A percentile compares a stretch with the other conserved stretches of the same genome.
Conservation (phyloP, 352 stramenopile genomes). For the Globisporangium alternatum region DNA sequence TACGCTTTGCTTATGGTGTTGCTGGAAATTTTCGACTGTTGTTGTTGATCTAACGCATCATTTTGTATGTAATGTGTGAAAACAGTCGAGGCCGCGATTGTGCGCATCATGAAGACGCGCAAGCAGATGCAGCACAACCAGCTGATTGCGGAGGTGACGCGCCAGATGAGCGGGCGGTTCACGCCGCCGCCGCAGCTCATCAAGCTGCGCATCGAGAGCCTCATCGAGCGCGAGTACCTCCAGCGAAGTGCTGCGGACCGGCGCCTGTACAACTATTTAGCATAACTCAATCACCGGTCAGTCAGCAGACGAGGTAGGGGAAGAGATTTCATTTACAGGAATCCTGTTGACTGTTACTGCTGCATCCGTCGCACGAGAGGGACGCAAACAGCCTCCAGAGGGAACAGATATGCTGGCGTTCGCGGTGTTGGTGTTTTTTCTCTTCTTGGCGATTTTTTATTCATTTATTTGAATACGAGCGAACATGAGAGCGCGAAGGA, state of each 20-base stretch:
- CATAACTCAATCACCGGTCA: conserved; percentile 52
- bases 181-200: conserved; percentile 93
- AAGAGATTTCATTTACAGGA: background rate
- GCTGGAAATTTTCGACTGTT: background rate
- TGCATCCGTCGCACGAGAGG: too few relatives aligned
- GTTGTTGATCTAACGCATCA: background rate
- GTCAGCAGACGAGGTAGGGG: background rate
- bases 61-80: background rate
- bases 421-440: background rate
- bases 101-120: conserved; percentile 95
- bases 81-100: conserved; percentile 89
- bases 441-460: background rate
- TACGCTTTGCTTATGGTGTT: conserved; percentile 8
- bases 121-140: conserved; percentile 92
- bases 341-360: background rate
- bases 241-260: conserved; percentile 92
- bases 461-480: conserved; percentile 6
- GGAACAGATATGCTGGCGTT: background rate
- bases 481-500: background rate
- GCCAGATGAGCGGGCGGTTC: conserved; percentile 90
- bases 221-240: conserved; percentile 99
- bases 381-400: too few relatives aligned
- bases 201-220: conserved; percentile 98
- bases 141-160: conserved; percentile 89
- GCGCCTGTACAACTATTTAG: conserved; percentile 97